phyloP scores from a whole-genome alignment of 2,329 filamentous ascomycete species.

The Orbilia blumenaviensis region DNA sequence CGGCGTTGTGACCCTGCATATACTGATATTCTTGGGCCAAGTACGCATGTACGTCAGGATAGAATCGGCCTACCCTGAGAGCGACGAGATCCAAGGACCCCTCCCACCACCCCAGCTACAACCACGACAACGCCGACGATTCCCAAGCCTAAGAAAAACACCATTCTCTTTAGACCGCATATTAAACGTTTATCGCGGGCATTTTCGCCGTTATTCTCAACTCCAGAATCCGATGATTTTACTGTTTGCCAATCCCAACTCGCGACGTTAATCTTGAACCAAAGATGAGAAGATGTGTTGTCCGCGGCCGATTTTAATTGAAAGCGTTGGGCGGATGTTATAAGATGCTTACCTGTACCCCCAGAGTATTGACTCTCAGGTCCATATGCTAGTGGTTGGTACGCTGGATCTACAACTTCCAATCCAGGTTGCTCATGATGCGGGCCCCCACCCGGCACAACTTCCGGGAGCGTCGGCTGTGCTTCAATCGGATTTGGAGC shows the following conservation, averaged over 20 bases:
- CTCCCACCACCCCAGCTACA: constrained; percentile 29
- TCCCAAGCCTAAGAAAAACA: constrained; percentile 18
- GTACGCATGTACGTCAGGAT: too few relatives aligned
- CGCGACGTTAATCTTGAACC: too few relatives aligned
- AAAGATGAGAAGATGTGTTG: too few relatives aligned
- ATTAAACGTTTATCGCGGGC: background rate
- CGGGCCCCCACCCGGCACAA: constrained; percentile 24
- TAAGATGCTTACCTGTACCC: too few relatives aligned
- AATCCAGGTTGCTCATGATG: constrained; percentile 27
- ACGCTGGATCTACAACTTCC: constrained; percentile 26
- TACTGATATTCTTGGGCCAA: too few relatives aligned
- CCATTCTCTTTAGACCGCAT: constrained; percentile 37
- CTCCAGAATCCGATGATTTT: background rate
- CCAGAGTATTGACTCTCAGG: background rate
- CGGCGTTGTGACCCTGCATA: too few relatives aligned
- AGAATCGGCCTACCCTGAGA: background rate
- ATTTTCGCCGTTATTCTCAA: background rate
- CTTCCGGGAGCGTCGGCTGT: constrained; percentile 26
- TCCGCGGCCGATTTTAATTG: too few relatives aligned
- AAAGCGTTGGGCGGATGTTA: too few relatives aligned
- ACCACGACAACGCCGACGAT: constrained; percentile 2
- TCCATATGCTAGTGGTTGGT: constrained; percentile 5
- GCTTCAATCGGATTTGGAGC: constrained; percentile 21
- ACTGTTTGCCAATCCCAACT: too few relatives aligned
- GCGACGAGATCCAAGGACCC: constrained; percentile 13